Base-by-base conservation (phyloP, 257 asterid genomes). In the Penstemon davidsonii region DNA sequence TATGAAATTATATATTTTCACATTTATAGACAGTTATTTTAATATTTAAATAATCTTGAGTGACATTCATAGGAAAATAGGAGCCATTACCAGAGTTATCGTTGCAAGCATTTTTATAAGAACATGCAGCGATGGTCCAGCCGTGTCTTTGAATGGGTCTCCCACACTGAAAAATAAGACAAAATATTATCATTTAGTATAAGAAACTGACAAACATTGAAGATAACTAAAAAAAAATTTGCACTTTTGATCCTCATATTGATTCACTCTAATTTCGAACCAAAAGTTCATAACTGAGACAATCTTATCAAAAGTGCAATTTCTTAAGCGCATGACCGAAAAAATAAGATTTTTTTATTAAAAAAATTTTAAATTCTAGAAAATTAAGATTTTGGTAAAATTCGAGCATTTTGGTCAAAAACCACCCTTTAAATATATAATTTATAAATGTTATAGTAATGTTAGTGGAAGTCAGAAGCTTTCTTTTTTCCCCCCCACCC, bases 31-130 rank as follows among this genome's bases (percentile, higher is more conserved):
- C 18, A 15, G 18, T 15, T 15, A 15, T 15, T 15, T 15, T 15
- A 15, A 15, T 15, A 15, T 15, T 15, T 15, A 15, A 15, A 15
- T 15, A 15, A 15, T 15, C n/a, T n/a, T n/a, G n/a, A 57, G 67
- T 10, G 3, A 55, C 58, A 63, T 47, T 88, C 87, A 94, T 75
- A 94, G 88, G 81, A 91, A 94, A 36, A 94, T 53, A 3, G 99
- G 99, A 66, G 99, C 99, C 99, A 94, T 94, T 50, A 94, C 99
- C 36, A 93, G 97, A 59, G 99, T 93, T 39, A 94, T 94, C 6
- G 99, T 94, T 45, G 99, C 97, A 78, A 94, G 86, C 99, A 94
- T 87, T 75, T 94, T 94, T 69, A 94, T 94, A 38, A 94, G 96
- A 36, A 94, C 99, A 65, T 94, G 99, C 64, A 94, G 71, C 13